A percentile compares a stretch with the other conserved stretches of the same genome.
Evolutionary conservation across 1,284 basidiomycete genomes (phyloP).

Genomic region (Papiliotrema terrestris): DNA sequence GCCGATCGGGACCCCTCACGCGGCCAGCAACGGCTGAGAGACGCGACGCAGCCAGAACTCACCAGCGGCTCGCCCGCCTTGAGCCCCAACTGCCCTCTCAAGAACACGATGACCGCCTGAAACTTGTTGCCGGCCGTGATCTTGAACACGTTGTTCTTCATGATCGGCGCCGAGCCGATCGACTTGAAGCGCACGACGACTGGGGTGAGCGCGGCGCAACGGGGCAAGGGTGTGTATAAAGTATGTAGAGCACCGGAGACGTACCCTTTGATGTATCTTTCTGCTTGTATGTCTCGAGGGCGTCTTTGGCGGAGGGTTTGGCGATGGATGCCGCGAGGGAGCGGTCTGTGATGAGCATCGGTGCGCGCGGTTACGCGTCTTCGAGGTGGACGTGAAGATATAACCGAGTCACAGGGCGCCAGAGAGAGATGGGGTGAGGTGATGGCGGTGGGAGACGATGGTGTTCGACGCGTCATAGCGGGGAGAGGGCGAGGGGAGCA

Average conservation of each 20-base stretch:
- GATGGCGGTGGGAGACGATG: too few species aligned
- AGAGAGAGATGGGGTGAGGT: too few species aligned
- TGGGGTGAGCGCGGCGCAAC: constrained; percentile 47
- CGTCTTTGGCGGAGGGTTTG: constrained; percentile 54
- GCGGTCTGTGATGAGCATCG: constrained; percentile 6
- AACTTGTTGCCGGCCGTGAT: constrained; percentile 93
- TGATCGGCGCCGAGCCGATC: constrained; percentile 96
- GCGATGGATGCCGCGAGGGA: constrained; percentile 3
- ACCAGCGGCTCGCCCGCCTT: constrained; percentile 85
- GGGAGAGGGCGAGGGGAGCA: too few species aligned
- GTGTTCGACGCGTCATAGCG: too few species aligned
- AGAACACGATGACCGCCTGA: constrained; percentile 90
- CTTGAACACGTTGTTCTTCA: constrained; percentile 98
- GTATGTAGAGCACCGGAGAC: constrained; percentile 1
- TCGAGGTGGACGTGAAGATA: too few species aligned
- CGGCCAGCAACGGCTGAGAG: background rate
- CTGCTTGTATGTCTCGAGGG: constrained; percentile 76
- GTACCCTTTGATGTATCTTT: constrained; percentile 67
- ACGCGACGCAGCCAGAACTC: constrained; percentile 36
- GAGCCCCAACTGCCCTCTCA: constrained; percentile 85
- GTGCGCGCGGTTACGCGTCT: background rate
- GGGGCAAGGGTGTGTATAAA: too few species aligned
- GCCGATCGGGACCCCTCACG: too few species aligned
- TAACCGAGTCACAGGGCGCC: too few species aligned
- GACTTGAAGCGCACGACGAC: constrained; percentile 97